Percentiles rank a stretch among this genome's conserved stretches.
Conservation (phyloP, 176 grass and related monocot species). For the Oryza meridionalis region DNA sequence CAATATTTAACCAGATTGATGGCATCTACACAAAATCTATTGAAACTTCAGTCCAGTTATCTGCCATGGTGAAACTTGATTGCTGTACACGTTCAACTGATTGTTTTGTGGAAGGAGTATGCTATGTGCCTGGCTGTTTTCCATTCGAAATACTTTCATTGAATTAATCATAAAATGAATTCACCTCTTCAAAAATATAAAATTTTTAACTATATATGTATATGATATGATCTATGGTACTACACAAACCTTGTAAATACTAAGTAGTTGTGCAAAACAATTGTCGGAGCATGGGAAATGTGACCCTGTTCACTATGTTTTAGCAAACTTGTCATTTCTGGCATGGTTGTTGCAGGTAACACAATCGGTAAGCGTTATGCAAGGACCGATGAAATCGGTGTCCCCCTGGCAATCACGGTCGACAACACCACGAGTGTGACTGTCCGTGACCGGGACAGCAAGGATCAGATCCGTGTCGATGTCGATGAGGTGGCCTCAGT, state of each 20-base stretch:
- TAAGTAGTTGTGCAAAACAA: neutral
- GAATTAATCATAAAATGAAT: neutral
- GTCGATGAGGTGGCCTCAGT: constrained; percentile 73
- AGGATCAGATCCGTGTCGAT: constrained; percentile 78
- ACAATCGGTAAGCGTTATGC: constrained; percentile 83
- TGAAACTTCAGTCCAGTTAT: neutral
- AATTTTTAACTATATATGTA: neutral
- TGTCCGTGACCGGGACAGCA: constrained; percentile 78
- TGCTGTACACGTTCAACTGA: neutral
- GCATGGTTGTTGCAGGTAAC: constrained; percentile 48
- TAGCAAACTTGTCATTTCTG: neutral
- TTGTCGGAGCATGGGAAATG: neutral
- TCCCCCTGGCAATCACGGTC: constrained; percentile 72
- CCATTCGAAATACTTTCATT: neutral
- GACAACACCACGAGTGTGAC: constrained; percentile 69
- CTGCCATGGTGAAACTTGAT: neutral
- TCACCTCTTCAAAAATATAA: constrained; percentile 12
- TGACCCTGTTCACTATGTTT: neutral
- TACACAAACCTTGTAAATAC: neutral
- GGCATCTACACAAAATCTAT: neutral
- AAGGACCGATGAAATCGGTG: constrained; percentile 78
- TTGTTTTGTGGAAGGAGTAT: neutral
- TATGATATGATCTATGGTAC: neutral
- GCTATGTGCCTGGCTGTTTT: neutral
- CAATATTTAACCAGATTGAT: constrained; percentile 18